phyloP scores from a whole-genome alignment of 2,329 filamentous ascomycete genomes.

The Pseudogymnoascus sp. region DNA sequence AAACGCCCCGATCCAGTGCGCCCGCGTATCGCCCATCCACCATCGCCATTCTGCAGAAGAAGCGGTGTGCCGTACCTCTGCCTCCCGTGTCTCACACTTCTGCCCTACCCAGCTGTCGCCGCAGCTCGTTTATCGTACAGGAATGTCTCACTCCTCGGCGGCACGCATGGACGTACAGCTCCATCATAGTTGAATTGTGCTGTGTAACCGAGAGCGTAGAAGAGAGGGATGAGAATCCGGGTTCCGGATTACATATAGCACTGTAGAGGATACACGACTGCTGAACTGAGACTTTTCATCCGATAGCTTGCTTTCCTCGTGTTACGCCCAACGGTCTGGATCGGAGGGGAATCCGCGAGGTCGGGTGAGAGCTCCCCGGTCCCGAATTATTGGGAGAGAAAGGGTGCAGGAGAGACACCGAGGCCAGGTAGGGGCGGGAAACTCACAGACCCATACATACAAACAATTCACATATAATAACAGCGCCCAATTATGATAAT shows the following conservation, averaged over 20 bases:
- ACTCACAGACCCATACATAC: too few relatives aligned
- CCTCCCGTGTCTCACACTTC: background rate
- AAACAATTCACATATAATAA: too few relatives aligned
- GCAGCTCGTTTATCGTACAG: background rate
- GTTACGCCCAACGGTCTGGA: background rate
- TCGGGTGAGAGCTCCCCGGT: background rate
- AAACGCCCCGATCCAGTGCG: background rate
- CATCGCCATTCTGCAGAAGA: background rate
- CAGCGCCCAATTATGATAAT: background rate
- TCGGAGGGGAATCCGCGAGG: background rate
- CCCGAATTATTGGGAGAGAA: background rate
- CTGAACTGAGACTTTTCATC: background rate
- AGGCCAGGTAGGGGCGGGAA: background rate
- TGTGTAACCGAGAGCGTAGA: too few relatives aligned
- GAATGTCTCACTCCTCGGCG: background rate
- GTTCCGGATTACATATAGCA: too few relatives aligned
- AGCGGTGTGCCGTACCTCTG: background rate
- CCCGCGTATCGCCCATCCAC: too few relatives aligned
- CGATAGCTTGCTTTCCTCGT: background rate
- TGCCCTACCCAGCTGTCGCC: background rate
- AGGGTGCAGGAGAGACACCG: background rate
- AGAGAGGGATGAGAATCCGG: too few relatives aligned
- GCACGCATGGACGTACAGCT: background rate
- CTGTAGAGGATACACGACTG: background rate
- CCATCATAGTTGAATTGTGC: too few relatives aligned